These are phyloP conservation scores for Metschnikowia amazonensis DNA, from an alignment of 805 yeast genomes.

Conservation along the genomic window DNA sequence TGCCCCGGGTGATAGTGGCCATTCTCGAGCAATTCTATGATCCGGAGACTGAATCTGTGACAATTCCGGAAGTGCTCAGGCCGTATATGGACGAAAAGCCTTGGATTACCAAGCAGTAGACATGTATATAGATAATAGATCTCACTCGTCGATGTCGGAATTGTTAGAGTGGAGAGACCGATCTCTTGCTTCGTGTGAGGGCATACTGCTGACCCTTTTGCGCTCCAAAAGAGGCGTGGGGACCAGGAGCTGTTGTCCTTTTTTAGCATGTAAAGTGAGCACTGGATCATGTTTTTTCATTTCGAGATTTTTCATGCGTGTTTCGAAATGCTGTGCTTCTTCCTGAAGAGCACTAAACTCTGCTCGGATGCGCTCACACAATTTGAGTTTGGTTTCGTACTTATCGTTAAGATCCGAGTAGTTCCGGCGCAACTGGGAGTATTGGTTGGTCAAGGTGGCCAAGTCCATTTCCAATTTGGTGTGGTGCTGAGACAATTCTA, in stretches of 20 bases:
- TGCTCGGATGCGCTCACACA: constrained; percentile 21
- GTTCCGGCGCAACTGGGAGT: constrained; percentile 60
- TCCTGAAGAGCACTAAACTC: constrained; percentile 21
- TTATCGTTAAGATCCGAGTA: constrained; percentile 20
- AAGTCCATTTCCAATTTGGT: constrained; percentile 42
- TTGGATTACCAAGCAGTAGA: constrained; percentile 16
- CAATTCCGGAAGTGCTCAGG: constrained; percentile 64
- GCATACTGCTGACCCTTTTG: constrained; percentile 12
- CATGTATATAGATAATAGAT: constrained; percentile 4
- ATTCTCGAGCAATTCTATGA: constrained; percentile 84
- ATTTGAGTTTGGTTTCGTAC: constrained; percentile 25
- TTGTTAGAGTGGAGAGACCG: constrained; percentile 11
- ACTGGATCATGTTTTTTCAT: constrained; percentile 15
- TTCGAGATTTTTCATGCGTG: constrained; percentile 5
- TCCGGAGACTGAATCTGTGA: constrained; percentile 46
- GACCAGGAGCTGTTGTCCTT: constrained; percentile 14
- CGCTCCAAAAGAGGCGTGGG: constrained; percentile 9
- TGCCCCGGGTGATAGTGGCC: constrained; percentile 87
- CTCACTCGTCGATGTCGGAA: constrained; percentile 17
- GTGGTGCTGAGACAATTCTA: neutral
- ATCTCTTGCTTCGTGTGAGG: constrained; percentile 3
- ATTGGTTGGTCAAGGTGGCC: constrained; percentile 60
- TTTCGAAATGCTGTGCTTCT: constrained; percentile 13
- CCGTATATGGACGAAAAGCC: constrained; percentile 68
- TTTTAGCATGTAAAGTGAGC: constrained; percentile 23